Evolutionary conservation across 2,329 filamentous ascomycete genomes (phyloP), one percentile per base, ranked within the genome.

Genomic region (Dothistroma septosporum): DNA sequence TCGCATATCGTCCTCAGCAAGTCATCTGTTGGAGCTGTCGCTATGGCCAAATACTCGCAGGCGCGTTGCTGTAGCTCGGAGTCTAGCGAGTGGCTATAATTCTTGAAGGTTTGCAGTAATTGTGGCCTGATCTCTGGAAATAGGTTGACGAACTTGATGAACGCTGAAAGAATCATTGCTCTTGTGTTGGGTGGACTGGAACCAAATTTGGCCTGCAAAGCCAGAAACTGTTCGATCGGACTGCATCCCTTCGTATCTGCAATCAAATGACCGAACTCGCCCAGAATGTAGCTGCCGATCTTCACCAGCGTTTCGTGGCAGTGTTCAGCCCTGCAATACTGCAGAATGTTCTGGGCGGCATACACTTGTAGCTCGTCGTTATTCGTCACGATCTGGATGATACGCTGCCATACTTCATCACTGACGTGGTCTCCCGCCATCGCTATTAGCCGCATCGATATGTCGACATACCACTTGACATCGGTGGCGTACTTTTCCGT

Each of bases 401-500:
- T 93, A 69, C 94, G 87, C 75, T 99, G 94, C 94, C 94, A 99
- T 19, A 99, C 94, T 77, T 99, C 94, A 65, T 99, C 95, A 76
- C 93, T 97, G 68, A 99, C 93, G 75, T 99, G 94, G 72, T 99
- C 94, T 67, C 94, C 94, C 2, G 95, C 94, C 86, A 97, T 92
- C 61, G 93, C 92, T 61, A 99, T 92, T 56, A 99, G 84, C 59
- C 93, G 87, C 67, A 99, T 82, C 11, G 94, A 96, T 68, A 97
- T 97, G 73, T 99, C 93, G 64, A 99, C 95, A 75, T 99, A 99
- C 94, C 94, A 99, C 78, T 97, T 93, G 21, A 96, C 91, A 72
- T 99, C 94, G 0, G 92, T 97, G 24, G 94, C 94, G 74, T 99
- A 99, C 74, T 97, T 97, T 75, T 99, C 94, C 0, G 95, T 97